A percentile compares a stretch with the other conserved stretches of the same genome.
Evolutionary conservation across 805 yeast genomes (phyloP).

Genomic region (Myxozyma monticola): DNA sequence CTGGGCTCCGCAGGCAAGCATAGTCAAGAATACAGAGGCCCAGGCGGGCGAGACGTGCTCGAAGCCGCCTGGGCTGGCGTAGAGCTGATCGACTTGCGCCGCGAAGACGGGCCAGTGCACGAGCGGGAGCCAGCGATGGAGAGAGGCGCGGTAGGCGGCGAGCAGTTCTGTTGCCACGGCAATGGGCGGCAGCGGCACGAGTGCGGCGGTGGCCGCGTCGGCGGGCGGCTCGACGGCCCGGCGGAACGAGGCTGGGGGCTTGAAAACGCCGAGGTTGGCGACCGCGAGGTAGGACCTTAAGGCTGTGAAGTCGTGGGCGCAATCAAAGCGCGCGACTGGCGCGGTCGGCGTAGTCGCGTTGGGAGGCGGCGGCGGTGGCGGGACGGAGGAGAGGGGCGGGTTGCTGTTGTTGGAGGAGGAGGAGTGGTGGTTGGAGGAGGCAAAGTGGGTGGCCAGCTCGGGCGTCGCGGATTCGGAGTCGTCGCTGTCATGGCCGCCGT

Average conservation of each 20-base stretch:
- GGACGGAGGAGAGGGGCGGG: slow-evolving; percentile 5
- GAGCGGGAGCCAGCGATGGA: slow-evolving; percentile 35
- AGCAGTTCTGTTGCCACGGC: slow-evolving; percentile 27
- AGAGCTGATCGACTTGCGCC: slow-evolving; percentile 22
- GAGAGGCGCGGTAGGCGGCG: slow-evolving; percentile 25
- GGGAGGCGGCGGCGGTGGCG: slow-evolving; percentile 6
- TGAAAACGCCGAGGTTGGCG: slow-evolving; percentile 23
- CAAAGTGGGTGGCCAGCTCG: not conserved
- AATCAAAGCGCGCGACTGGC: slow-evolving; percentile 8
- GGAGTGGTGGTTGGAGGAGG: slow-evolving; percentile 3
- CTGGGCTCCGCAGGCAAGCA: slow-evolving; percentile 35
- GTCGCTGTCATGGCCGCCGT: no score
- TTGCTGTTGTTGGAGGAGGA: not conserved
- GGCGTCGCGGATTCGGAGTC: no score
- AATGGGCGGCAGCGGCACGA: slow-evolving; percentile 26
- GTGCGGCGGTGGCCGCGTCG: slow-evolving; percentile 1
- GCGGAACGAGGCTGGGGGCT: slow-evolving; percentile 28
- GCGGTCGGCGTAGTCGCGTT: slow-evolving; percentile 3
- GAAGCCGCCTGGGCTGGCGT: slow-evolving; percentile 11
- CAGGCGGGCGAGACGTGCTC: slow-evolving; percentile 22
- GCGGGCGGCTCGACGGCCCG: not conserved
- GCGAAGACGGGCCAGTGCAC: slow-evolving; percentile 34
- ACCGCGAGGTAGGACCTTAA: slow-evolving; percentile 9
- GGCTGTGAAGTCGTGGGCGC: slow-evolving; percentile 10
- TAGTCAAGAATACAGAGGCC: slow-evolving; percentile 29